Conservation (phyloP, 352 stramenopile species). For the Globisporangium cederbergense region DNA sequence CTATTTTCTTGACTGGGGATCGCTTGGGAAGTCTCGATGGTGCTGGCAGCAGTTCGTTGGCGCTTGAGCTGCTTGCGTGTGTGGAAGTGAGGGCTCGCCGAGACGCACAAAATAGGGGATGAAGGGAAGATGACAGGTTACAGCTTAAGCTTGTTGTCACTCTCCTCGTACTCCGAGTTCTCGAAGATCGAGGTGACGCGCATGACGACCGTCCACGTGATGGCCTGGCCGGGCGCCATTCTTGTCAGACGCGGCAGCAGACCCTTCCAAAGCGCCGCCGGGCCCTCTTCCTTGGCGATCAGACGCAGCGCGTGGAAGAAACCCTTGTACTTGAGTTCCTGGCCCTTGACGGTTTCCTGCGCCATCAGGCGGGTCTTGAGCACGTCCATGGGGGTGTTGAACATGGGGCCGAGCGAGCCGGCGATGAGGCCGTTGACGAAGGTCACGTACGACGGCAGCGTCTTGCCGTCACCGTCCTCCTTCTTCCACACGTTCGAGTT, state of each 20-base stretch:
- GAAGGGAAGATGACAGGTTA: constrained; percentile 20
- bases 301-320: constrained; percentile 90
- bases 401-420: constrained; percentile 79
- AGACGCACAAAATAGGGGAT: constrained; percentile 6
- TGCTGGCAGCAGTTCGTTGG: no score
- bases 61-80: no score
- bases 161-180: constrained; percentile 51
- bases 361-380: constrained; percentile 94
- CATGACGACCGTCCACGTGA: constrained; percentile 94
- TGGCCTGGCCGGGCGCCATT: constrained; percentile 96
- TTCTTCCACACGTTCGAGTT: constrained; percentile 93
- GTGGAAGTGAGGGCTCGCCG: neutral
- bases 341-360: constrained; percentile 85
- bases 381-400: constrained; percentile 91
- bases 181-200: constrained; percentile 87
- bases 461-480: constrained; percentile 86
- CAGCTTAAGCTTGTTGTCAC: constrained; percentile 67
- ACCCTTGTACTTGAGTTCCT: constrained; percentile 95
- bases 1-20: neutral
- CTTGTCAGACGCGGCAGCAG: constrained; percentile 93
- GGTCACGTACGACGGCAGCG: constrained; percentile 91
- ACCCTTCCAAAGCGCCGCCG: constrained; percentile 95
- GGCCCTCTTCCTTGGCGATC: constrained; percentile 95
- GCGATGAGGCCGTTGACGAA: constrained; percentile 93
- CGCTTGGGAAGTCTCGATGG: neutral